These are phyloP conservation scores for Papiliotrema fonsecae DNA, from an alignment of 1,284 basidiomycete genomes.

Conservation along the genomic window DNA sequence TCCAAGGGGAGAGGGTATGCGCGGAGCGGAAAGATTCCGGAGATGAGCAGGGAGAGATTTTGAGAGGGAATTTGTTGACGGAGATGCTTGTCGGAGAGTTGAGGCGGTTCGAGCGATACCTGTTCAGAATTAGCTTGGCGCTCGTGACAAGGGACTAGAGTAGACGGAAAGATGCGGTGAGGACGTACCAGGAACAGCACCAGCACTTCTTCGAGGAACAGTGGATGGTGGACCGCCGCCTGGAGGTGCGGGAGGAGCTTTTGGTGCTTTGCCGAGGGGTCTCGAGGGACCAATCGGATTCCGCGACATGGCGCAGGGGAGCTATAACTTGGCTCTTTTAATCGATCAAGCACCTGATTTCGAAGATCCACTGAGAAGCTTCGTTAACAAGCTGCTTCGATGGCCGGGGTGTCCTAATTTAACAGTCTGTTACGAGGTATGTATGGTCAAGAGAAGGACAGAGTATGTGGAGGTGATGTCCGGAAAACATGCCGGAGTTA, in stretches of 20 bases:
- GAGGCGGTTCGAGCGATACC: constrained; percentile 47
- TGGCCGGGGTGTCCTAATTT: no score
- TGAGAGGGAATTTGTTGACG: constrained; percentile 18
- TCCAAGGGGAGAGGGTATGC: constrained; percentile 45
- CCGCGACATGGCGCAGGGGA: constrained; percentile 44
- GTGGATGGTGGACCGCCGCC: constrained; percentile 4
- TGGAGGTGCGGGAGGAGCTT: constrained; percentile 16
- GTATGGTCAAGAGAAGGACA: no score
- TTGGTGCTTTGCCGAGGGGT: constrained; percentile 29
- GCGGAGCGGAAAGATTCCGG: constrained; percentile 38
- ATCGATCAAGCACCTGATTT: no score
- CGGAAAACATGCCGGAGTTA: no score
- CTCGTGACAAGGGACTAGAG: constrained; percentile 5
- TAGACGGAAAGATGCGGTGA: no score
- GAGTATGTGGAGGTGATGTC: no score
- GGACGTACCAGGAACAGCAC: constrained; percentile 41
- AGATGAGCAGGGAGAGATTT: constrained; percentile 44
- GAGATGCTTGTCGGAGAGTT: constrained; percentile 37
- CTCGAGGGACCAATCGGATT: constrained; percentile 29
- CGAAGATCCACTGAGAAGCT: no score
- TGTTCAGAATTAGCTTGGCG: neutral
- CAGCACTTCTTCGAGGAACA: constrained; percentile 38
- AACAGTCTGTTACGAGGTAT: no score
- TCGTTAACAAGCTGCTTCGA: no score
- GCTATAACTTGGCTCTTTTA: no score